Percentiles rank a stretch among this genome's conserved stretches.
These are phyloP conservation scores for Penicillium alfredii DNA, from an alignment of 495 filamentous ascomycete species.

Conservation along the genomic window DNA sequence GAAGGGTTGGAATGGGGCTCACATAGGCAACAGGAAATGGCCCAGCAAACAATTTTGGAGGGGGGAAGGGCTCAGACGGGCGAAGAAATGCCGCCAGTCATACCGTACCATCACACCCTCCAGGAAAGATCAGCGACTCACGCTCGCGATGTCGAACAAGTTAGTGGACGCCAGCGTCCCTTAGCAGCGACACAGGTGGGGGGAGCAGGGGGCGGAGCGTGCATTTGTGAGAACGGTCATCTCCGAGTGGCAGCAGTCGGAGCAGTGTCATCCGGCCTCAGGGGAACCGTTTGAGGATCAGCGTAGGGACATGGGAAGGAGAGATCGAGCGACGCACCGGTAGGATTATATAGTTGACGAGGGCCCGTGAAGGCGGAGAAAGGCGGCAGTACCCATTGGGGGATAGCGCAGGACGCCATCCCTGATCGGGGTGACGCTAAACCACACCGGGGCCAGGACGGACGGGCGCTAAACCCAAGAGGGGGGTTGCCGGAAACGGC, in stretches of 20 bases:
- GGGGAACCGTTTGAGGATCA: not conserved
- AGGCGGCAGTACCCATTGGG: conserved; percentile 1
- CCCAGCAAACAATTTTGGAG: too few species aligned
- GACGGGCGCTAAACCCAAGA: conserved; percentile 4
- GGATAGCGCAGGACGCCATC: not conserved
- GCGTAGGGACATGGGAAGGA: not conserved
- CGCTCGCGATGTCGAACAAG: too few species aligned
- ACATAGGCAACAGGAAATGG: not conserved
- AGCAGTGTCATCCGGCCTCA: not conserved
- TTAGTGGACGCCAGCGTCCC: too few species aligned
- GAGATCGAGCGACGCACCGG: conserved; percentile 2
- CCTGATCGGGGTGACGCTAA: conserved; percentile 1
- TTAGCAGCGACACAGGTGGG: not conserved
- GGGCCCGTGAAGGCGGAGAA: not conserved
- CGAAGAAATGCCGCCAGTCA: too few species aligned
- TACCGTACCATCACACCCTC: too few species aligned
- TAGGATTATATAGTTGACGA: conserved; percentile 1
- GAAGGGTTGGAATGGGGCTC: too few species aligned
- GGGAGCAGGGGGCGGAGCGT: not conserved
- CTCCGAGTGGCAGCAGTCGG: not conserved
- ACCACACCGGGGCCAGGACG: not conserved
- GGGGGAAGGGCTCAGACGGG: too few species aligned
- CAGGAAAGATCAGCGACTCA: too few species aligned
- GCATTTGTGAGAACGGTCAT: conserved; percentile 1
- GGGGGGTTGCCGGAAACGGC: conserved; percentile 4